Base-by-base conservation (phyloP, 148 eudicot genomes). In the Camellia lanceoleosa region DNA sequence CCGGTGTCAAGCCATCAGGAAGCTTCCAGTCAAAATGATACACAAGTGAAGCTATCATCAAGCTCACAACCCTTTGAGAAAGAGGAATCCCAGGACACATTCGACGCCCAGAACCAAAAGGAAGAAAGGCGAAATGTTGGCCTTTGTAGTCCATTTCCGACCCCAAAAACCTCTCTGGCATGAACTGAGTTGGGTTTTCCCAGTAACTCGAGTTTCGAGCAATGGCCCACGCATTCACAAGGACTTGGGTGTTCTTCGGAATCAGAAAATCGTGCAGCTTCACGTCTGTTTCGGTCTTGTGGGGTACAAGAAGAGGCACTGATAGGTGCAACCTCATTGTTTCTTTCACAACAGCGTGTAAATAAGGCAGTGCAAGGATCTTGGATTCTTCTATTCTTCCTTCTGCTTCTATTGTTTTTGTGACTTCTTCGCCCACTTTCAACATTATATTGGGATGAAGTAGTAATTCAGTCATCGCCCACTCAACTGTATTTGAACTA, bases 301-400 rank as follows among this genome's bases (percentile, higher is more conserved):
- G 78, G 10, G 78, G 78, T 19, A 41, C n/a, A 15, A 59, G 66
- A 23, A 75, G n/a, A 41, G 78, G 78, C 19, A 44, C 64, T 11
- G 23, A 14, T 60, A 62, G 67, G 23, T 75, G 78, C 58, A 75
- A 67, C 66, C 68, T 41, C 78, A 75, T 75, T 75, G 78, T 75
- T 75, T 75, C 78, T 38, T 75, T 75, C 16, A 75, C 30, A 38
- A 75, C 78, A 1, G 78, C 65, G 13, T 75, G 46, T 14, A 75
- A 44, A 65, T 75, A 75, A 2, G 68, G 78, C 20, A 75, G 49
- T 16, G 58, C 30, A 43, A 75, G 66, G 20, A 60, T 60, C 5
- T 75, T 51, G 7, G 78, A 62, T 75, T 60, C 78, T 42, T 41
- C 13, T 4, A 75, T 60, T 60, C 52, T 41, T 44, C 54, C 78